These are phyloP conservation scores for Herpetomonas tarakana DNA, from an alignment of 208 protist genomes.

Conservation along the genomic window DNA sequence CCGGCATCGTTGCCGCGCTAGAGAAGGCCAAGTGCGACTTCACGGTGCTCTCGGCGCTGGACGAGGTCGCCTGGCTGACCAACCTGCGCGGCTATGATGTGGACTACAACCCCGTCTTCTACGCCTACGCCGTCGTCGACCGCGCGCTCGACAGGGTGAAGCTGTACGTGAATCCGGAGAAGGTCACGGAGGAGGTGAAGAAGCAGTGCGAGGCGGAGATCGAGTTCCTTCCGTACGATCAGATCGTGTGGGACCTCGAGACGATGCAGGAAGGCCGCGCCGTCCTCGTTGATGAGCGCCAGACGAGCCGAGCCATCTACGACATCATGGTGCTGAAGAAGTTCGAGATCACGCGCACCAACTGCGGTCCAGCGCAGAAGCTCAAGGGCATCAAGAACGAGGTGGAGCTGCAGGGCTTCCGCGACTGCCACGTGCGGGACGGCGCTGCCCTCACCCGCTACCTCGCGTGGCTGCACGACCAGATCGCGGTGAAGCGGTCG, in stretches of 20 bases:
- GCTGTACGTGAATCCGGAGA: conserved; percentile 25
- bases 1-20: conserved; percentile 38
- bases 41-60: conserved; percentile 84
- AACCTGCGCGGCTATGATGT: conserved; percentile 90
- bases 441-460: conserved; percentile 90
- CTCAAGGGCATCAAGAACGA: conserved; percentile 92
- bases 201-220: conserved; percentile 19
- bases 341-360: conserved; percentile 32
- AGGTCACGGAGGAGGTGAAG: conserved; percentile 25
- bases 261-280: conserved; percentile 25
- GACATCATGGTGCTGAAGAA: conserved; percentile 28
- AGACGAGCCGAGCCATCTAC: conserved; percentile 71
- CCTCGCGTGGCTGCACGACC: conserved; percentile 89
- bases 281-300: conserved; percentile 65
- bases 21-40: conserved; percentile 49
- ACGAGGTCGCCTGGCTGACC: conserved; percentile 92
- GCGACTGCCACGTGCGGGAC: conserved; percentile 91
- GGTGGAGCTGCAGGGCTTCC: conserved; percentile 91
- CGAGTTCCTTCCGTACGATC: conserved; percentile 71
- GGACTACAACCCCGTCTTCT: conserved; percentile 91
- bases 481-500: conserved; percentile 47
- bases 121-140: conserved; percentile 77
- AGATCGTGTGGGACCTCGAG: conserved; percentile 51
- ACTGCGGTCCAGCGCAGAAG: conserved; percentile 66
- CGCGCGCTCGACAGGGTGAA: conserved; percentile 20